These are phyloP conservation scores for Serendipita indica DNA, from an alignment of 768 basidiomycete genomes.

Conservation along the genomic window DNA sequence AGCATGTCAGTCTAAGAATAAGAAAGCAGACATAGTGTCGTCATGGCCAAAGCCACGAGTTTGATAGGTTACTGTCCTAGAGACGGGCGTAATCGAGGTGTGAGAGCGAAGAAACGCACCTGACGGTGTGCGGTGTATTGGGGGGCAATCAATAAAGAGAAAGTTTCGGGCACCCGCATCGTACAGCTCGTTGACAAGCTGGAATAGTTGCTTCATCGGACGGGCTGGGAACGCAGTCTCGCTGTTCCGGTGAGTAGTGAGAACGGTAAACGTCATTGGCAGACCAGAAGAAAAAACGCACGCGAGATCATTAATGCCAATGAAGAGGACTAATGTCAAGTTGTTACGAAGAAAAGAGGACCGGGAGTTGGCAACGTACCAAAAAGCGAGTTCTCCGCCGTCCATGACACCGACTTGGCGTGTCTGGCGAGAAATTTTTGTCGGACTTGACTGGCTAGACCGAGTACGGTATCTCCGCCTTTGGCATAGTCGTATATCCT, in stretches of 20 bases:
- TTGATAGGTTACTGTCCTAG: too few species aligned
- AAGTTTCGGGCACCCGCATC: slow-evolving; percentile 35
- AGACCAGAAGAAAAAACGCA: slow-evolving; percentile 19
- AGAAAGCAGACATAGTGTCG: neutral
- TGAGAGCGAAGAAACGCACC: slow-evolving; percentile 13
- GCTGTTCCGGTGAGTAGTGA: neutral
- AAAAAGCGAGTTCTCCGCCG: slow-evolving; percentile 31
- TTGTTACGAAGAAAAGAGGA: neutral
- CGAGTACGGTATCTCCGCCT: neutral
- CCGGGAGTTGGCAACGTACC: slow-evolving; percentile 18
- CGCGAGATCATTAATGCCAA: slow-evolving; percentile 55
- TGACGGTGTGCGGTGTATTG: slow-evolving; percentile 35
- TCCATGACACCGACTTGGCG: slow-evolving; percentile 24
- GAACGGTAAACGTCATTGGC: neutral
- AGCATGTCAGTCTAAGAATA: too few species aligned
- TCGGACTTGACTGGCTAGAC: slow-evolving; percentile 4
- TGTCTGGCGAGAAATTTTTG: slow-evolving; percentile 8
- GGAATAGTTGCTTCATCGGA: slow-evolving; percentile 27
- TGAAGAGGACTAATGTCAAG: slow-evolving; percentile 41
- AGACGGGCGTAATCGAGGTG: too few species aligned
- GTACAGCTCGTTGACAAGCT: slow-evolving; percentile 35
- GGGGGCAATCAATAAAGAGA: slow-evolving; percentile 45
- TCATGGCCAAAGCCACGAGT: too few species aligned
- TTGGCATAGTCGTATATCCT: slow-evolving; percentile 10
- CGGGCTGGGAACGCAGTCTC: neutral